Percentiles rank a stretch among this genome's conserved stretches.
These are phyloP conservation scores for Camelina hispida DNA, from an alignment of 345 rosid species.

Conservation along the genomic window DNA sequence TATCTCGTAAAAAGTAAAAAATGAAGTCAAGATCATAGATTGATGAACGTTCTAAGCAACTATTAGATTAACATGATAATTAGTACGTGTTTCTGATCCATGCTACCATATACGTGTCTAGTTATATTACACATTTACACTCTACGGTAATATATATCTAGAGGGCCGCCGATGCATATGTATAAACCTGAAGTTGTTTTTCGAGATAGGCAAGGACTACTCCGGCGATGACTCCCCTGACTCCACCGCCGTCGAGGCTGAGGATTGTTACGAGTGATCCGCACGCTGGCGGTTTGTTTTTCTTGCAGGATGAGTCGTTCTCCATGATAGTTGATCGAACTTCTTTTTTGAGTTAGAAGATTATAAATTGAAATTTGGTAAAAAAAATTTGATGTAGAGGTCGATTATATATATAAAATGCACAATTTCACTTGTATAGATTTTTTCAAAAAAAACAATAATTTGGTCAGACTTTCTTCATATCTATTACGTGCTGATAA, in stretches of 20 bases:
- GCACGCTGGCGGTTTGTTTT: conserved; percentile 49
- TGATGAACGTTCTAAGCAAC: not conserved
- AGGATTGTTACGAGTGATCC: conserved; percentile 69
- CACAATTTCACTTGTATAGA: conserved; percentile 7
- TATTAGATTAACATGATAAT: not conserved
- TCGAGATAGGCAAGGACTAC: conserved; percentile 71
- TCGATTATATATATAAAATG: not conserved
- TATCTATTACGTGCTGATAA: conserved; percentile 30
- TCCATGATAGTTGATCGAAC: conserved; percentile 32
- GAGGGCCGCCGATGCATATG: too few relatives aligned
- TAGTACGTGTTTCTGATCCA: not conserved
- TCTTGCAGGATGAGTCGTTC: not conserved
- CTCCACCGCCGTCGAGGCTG: conserved; percentile 81
- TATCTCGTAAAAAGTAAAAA: not conserved
- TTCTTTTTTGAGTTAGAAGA: conserved; percentile 2
- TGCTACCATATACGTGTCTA: not conserved
- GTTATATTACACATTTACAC: not conserved
- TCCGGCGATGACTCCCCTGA: conserved; percentile 71
- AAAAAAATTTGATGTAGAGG: not conserved
- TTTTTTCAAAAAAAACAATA: not conserved
- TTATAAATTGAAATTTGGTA: not conserved
- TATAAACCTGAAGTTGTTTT: conserved; percentile 72
- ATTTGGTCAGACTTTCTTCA: conserved; percentile 24
- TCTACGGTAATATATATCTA: not conserved
- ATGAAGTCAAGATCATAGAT: conserved; percentile 1